Evolutionary conservation across 106 monocot genomes (phyloP).

Genomic region (Phalaenopsis equestris): DNA sequence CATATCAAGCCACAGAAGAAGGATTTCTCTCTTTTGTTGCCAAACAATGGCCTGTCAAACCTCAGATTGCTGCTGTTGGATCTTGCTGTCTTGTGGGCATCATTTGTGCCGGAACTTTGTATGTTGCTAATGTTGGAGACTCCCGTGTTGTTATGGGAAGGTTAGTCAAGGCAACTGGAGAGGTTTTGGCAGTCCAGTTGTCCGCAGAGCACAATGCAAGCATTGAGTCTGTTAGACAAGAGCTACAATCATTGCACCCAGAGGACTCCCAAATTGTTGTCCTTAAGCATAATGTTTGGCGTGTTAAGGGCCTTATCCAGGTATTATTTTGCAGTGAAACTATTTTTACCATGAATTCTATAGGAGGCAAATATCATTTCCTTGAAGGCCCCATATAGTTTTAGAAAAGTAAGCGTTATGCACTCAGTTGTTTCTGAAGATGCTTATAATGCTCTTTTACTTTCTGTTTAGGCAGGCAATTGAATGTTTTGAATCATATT

Average conservation of each 20-base stretch:
- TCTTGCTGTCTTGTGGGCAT: slow-evolving; percentile 27
- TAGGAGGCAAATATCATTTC: neutral
- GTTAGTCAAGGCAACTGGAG: slow-evolving; percentile 23
- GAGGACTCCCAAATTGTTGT: slow-evolving; percentile 27
- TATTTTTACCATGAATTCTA: neutral
- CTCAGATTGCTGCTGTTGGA: slow-evolving; percentile 27
- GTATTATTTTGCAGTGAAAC: slow-evolving; percentile 8
- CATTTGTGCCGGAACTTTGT: slow-evolving; percentile 19
- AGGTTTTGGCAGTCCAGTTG: slow-evolving; percentile 23
- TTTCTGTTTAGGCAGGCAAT: neutral
- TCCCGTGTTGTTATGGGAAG: slow-evolving; percentile 26
- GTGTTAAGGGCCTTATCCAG: slow-evolving; percentile 30
- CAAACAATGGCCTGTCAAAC: slow-evolving; percentile 26
- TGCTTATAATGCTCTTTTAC: neutral
- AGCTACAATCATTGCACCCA: slow-evolving; percentile 15
- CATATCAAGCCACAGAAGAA: slow-evolving; percentile 28
- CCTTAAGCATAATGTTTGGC: slow-evolving; percentile 27
- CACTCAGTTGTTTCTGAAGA: neutral
- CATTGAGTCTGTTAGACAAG: slow-evolving; percentile 22
- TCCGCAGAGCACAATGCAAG: slow-evolving; percentile 27
- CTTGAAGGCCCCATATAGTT: neutral
- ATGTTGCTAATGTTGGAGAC: slow-evolving; percentile 27
- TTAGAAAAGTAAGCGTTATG: neutral
- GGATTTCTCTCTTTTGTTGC: slow-evolving; percentile 24
- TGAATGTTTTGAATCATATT: neutral